phyloP scores from a whole-genome alignment of 169 alveolate species.

The Eimeria zaria region DNA sequence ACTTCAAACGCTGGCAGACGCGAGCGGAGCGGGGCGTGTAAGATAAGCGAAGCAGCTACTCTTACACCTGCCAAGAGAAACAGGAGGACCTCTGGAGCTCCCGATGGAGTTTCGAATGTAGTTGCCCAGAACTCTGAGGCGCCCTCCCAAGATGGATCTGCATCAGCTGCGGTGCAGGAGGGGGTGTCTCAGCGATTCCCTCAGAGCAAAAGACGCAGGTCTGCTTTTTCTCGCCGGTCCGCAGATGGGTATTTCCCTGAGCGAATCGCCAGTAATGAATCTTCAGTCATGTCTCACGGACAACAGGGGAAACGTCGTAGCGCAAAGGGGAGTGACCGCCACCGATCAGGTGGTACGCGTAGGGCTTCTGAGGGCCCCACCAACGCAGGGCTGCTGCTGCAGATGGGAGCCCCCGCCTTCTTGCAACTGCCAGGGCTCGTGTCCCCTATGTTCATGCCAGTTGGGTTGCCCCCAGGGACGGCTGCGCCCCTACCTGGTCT shows the following conservation, averaged over 20 bases:
- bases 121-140: slow-evolving; percentile 54
- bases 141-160: slow-evolving; percentile 65
- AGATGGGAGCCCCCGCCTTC: slow-evolving; percentile 77
- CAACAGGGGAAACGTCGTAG: slow-evolving; percentile 71
- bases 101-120: slow-evolving; percentile 22
- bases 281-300: slow-evolving; percentile 46
- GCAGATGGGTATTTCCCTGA: slow-evolving; percentile 61
- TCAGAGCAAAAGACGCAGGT: slow-evolving; percentile 65
- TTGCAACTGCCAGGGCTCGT: slow-evolving; percentile 81
- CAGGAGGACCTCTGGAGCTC: slow-evolving; percentile 77
- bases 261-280: neutral
- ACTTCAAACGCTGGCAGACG: slow-evolving; percentile 43
- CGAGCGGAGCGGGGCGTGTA: slow-evolving; percentile 23
- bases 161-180: slow-evolving; percentile 37
- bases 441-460: slow-evolving; percentile 83
- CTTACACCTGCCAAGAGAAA: slow-evolving; percentile 83
- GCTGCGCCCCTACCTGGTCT: slow-evolving; percentile 56
- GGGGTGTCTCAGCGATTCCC: slow-evolving; percentile 34
- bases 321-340: slow-evolving; percentile 67
- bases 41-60: slow-evolving; percentile 34
- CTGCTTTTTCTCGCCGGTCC: slow-evolving; percentile 68
- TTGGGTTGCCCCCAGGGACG: slow-evolving; percentile 51
- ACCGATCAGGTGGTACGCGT: slow-evolving; percentile 60
- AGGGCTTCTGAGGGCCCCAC: slow-evolving; percentile 47
- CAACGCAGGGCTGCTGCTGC: slow-evolving; percentile 67